Conservation (phyloP, 2,329 filamentous ascomycete genomes). For the Ceratocystis smalleyi region DNA sequence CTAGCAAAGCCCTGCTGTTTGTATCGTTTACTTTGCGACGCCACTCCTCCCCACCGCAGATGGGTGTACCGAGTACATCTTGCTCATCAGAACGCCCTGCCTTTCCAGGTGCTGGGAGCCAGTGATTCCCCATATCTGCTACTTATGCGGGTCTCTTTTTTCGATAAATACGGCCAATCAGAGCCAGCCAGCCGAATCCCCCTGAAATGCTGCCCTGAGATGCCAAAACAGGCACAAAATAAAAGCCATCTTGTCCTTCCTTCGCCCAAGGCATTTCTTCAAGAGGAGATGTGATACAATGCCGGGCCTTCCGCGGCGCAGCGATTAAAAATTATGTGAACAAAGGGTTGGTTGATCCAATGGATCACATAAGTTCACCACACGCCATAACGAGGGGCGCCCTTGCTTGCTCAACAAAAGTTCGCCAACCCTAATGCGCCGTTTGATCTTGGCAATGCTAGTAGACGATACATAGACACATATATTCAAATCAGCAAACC, state of each 20-base stretch:
- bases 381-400: too few species aligned
- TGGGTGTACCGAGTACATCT: too few species aligned
- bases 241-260: not conserved
- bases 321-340: not conserved
- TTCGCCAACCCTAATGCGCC: too few species aligned
- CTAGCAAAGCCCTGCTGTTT: not conserved
- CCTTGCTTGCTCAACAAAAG: too few species aligned
- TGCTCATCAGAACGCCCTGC: not conserved
- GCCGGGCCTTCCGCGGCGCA: not conserved
- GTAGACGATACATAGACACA: too few species aligned
- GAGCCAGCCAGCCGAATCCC: not conserved
- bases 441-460: too few species aligned
- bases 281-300: not conserved
- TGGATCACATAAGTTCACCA: too few species aligned
- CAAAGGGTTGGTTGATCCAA: not conserved
- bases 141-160: not conserved
- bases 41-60: not conserved
- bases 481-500: too few species aligned
- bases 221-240: not conserved
- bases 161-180: not conserved
- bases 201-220: not conserved
- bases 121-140: not conserved
- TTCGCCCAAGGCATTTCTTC: not conserved
- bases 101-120: not conserved
- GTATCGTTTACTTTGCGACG: not conserved